Conservation (phyloP, 306 rosid genomes). For the Inga oerstediana region DNA sequence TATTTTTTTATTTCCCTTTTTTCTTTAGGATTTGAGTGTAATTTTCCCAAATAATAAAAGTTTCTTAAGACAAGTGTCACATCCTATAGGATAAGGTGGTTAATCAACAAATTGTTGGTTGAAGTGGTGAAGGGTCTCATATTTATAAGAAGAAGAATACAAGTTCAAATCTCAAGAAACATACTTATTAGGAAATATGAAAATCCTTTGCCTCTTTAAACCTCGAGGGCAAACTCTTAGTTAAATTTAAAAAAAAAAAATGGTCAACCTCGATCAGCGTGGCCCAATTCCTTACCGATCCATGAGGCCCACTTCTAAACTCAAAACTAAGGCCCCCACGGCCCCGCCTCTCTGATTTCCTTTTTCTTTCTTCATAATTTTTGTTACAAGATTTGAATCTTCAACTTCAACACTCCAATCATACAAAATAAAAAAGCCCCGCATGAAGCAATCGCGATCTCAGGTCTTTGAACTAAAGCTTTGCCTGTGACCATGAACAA, state of each 20-base stretch:
- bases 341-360: too few species aligned
- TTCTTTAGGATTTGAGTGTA: too few species aligned
- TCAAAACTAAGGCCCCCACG: background rate
- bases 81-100: background rate
- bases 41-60: background rate
- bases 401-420: background rate
- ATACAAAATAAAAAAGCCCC: background rate
- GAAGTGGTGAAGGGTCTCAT: too few species aligned
- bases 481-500: background rate
- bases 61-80: background rate
- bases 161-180: accelerated
- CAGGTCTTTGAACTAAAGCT: background rate
- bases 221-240: accelerated
- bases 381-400: background rate
- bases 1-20: too few species aligned
- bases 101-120: background rate
- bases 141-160: too few species aligned
- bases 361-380: background rate
- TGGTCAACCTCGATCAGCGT: background rate
- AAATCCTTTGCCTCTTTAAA: too few species aligned
- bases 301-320: background rate
- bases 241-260: too few species aligned
- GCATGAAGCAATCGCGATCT: background rate
- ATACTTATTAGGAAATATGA: too few species aligned
- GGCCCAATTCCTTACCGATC: background rate